Evolutionary conservation across 768 basidiomycete species (phyloP).

Genomic region (Amylocystis lapponica): DNA sequence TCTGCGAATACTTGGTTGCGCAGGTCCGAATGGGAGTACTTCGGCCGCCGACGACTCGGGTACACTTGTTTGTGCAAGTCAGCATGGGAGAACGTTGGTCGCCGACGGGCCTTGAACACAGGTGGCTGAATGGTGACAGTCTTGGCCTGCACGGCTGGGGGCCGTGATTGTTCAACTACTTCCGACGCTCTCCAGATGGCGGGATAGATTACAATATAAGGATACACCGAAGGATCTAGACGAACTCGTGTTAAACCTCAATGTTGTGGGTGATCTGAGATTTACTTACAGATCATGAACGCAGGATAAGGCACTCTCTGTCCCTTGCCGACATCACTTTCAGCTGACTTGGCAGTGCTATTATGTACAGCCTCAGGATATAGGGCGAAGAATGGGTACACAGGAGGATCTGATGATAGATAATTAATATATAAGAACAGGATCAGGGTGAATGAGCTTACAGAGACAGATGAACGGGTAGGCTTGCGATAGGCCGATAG

Average conservation of each 20-base stretch:
- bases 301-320: conserved; percentile 9
- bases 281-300: conserved; percentile 14
- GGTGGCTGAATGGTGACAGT: background rate
- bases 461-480: conserved; percentile 20
- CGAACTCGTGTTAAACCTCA: background rate
- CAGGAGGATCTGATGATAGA: conserved; percentile 22
- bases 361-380: conserved; percentile 13
- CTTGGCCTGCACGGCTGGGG: background rate
- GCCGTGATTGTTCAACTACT: background rate
- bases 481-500: too few relatives aligned
- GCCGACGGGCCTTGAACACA: background rate
- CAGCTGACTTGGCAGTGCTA: background rate
- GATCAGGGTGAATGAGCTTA: conserved; percentile 5
- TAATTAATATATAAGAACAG: background rate
- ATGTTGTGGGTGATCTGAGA: background rate
- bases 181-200: background rate
- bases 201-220: conserved; percentile 19
- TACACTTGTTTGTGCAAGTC: conserved; percentile 14
- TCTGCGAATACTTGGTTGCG: conserved; percentile 4
- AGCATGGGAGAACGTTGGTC: conserved; percentile 10
- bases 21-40: conserved; percentile 4
- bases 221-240: conserved; percentile 22
- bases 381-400: conserved; percentile 20
- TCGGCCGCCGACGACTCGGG: conserved; percentile 2
- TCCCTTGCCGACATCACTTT: background rate